These are phyloP conservation scores for Saccharum hybrid DNA, from an alignment of 202 grass and related monocot species.

Conservation along the genomic window DNA sequence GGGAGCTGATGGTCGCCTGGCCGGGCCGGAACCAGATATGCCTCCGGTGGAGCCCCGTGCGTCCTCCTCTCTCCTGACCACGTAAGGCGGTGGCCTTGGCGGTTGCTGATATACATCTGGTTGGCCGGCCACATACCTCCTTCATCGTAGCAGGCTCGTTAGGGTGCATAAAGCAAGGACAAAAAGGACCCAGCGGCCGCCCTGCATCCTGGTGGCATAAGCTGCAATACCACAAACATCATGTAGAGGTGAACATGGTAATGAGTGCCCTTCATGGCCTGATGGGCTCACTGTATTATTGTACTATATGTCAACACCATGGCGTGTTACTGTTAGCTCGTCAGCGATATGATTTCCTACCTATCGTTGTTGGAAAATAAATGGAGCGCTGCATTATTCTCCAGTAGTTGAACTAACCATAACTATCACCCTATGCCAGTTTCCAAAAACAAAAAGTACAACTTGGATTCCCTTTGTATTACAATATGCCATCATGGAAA, in stretches of 20 bases:
- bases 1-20: conserved; percentile 1
- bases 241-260: no score
- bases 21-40: conserved; percentile 30
- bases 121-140: neutral
- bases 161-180: neutral
- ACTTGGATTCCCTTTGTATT: neutral
- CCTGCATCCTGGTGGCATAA: conserved; percentile 6
- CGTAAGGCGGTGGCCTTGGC: neutral
- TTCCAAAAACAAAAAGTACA: no score
- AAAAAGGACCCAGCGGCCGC: conserved; percentile 18
- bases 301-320: neutral
- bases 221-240: conserved; percentile 32
- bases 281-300: neutral
- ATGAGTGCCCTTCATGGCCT: neutral
- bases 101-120: conserved; percentile 10
- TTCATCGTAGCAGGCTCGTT: conserved; percentile 41
- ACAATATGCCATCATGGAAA: neutral
- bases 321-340: neutral
- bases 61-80: neutral
- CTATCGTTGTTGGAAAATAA: neutral
- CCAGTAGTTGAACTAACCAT: neutral
- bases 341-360: neutral
- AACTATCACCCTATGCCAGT: neutral
- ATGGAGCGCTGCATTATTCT: neutral
- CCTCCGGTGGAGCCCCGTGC: neutral